phyloP scores from a whole-genome alignment of 176 grass and related monocot species.

The Oryza rufipogon region DNA sequence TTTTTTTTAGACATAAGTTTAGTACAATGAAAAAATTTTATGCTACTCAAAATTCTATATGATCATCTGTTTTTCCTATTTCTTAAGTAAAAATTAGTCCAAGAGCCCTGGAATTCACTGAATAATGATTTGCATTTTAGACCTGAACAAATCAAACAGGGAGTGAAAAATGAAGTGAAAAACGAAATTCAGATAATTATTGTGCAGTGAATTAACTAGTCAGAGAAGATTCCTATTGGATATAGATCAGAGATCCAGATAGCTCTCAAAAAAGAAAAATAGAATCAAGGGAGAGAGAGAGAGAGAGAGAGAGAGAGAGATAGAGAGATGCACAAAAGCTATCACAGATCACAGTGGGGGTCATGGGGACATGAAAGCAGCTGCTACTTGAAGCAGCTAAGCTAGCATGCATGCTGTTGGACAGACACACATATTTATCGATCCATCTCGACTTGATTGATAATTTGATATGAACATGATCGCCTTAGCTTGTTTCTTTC shows the following conservation, averaged over 20 bases:
- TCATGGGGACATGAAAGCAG: background rate
- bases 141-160: background rate
- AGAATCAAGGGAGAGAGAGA: background rate
- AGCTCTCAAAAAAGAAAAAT: background rate
- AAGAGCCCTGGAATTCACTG: background rate
- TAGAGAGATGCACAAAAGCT: background rate
- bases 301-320: background rate
- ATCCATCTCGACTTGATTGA: background rate
- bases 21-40: background rate
- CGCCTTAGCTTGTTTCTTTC: background rate
- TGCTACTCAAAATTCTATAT: background rate
- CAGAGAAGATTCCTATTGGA: slow-evolving; percentile 7
- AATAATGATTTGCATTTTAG: background rate
- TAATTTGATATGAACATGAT: background rate
- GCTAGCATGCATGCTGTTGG: background rate
- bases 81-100: background rate
- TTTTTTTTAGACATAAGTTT: background rate
- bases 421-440: background rate
- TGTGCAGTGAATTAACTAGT: background rate
- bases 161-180: background rate
- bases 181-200: background rate
- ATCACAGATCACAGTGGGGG: background rate
- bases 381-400: background rate
- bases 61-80: background rate
- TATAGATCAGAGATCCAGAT: slow-evolving; percentile 22